phyloP scores from a whole-genome alignment of 2,329 filamentous ascomycete species.

The Mycosphaerella arachidis region DNA sequence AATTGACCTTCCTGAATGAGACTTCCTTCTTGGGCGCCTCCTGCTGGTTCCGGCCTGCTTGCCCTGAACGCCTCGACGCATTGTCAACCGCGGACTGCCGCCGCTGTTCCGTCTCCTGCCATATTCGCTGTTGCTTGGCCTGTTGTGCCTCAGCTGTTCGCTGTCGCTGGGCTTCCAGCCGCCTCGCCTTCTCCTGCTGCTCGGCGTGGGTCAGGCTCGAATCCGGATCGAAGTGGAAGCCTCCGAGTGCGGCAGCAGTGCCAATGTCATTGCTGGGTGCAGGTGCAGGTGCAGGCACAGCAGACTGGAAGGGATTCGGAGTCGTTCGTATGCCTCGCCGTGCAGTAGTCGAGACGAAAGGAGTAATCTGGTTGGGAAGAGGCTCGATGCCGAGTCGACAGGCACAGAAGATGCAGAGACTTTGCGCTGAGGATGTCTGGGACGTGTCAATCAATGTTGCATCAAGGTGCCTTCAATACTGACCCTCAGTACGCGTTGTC shows the following conservation, averaged over 20 bases:
- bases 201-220: constrained; percentile 22
- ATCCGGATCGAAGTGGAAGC: constrained; percentile 18
- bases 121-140: constrained; percentile 6
- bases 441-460: constrained; percentile 9
- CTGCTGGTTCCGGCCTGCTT: neutral
- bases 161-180: constrained; percentile 14
- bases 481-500: constrained; percentile 29
- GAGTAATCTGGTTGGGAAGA: constrained; percentile 10
- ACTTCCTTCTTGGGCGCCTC: neutral
- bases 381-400: constrained; percentile 25
- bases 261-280: constrained; percentile 4
- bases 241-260: neutral
- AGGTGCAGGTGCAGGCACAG: constrained; percentile 1
- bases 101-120: constrained; percentile 10
- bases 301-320: constrained; percentile 8
- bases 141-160: constrained; percentile 10
- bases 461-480: neutral
- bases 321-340: constrained; percentile 16
- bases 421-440: constrained; percentile 29
- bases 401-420: constrained; percentile 33
- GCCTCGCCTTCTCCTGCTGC: constrained; percentile 17
- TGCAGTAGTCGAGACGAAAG: constrained; percentile 2
- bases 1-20: neutral
- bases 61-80: neutral
- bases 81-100: constrained; percentile 1